A percentile compares a stretch with the other conserved stretches of the same genome.
Evolutionary conservation across 176 grass and related monocot genomes (phyloP).

Genomic region (Areca catechu): DNA sequence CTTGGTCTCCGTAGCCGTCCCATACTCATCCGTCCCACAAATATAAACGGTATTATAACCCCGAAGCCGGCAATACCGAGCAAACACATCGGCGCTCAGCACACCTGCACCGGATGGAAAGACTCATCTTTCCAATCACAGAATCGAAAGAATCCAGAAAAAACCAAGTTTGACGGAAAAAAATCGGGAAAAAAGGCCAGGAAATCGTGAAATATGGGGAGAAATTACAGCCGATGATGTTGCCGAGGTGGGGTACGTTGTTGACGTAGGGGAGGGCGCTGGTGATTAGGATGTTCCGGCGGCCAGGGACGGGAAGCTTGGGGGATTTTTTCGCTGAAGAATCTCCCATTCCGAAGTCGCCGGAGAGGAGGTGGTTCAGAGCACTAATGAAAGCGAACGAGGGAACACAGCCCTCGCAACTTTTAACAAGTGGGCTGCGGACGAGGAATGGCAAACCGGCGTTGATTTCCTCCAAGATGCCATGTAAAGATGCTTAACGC

Average conservation of each 20-base stretch:
- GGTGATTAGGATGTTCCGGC: constrained; percentile 75
- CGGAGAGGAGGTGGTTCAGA: too few relatives aligned
- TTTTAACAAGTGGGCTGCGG: too few relatives aligned
- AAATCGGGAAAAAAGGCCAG: background rate
- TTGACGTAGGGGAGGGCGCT: constrained; percentile 80
- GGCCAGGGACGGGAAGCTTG: constrained; percentile 56
- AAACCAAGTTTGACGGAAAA: background rate
- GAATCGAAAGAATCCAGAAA: background rate
- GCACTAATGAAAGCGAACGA: too few relatives aligned
- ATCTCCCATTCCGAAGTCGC: constrained; percentile 7
- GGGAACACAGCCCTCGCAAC: too few relatives aligned
- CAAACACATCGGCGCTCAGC: constrained; percentile 94
- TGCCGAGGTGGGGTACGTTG: constrained; percentile 74
- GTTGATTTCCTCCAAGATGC: too few relatives aligned
- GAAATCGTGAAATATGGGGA: background rate
- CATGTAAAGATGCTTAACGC: too few relatives aligned
- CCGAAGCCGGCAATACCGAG: constrained; percentile 77
- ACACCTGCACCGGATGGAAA: constrained; percentile 39
- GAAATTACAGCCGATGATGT: constrained; percentile 73
- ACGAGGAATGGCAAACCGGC: too few relatives aligned
- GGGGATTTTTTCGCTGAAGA: background rate
- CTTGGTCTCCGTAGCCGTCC: constrained; percentile 94
- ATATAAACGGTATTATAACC: constrained; percentile 89
- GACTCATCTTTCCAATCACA: background rate
- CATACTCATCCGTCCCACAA: constrained; percentile 94